Evolutionary conservation across 1,139 yeast species (phyloP).

Genomic region (Lodderomyces oxycetoniae): DNA sequence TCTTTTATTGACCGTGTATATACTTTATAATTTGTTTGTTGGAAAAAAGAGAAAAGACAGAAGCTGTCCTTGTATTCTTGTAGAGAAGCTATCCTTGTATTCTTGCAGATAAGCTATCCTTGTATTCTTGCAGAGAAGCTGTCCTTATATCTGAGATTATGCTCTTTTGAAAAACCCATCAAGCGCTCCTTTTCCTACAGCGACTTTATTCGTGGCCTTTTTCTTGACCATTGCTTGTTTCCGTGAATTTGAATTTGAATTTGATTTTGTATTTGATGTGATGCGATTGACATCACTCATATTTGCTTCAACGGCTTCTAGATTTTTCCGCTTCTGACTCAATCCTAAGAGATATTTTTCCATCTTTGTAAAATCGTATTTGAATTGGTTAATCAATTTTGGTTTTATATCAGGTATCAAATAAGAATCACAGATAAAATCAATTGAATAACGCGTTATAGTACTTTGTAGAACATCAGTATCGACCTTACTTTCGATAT

Average conservation of each 20-base stretch:
- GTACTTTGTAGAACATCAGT: background rate
- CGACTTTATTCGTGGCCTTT: conserved; percentile 33
- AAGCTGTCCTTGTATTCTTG: background rate
- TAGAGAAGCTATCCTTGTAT: background rate
- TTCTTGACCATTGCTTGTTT: conserved; percentile 8
- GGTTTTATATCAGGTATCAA: conserved; percentile 16
- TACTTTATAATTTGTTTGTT: too few species aligned
- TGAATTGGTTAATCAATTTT: conserved; percentile 12
- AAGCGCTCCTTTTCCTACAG: conserved; percentile 56
- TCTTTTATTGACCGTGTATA: too few species aligned
- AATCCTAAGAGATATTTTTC: conserved; percentile 27
- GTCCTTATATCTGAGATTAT: conserved; percentile 7
- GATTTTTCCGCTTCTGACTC: conserved; percentile 22
- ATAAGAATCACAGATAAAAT: conserved; percentile 29
- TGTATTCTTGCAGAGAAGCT: background rate
- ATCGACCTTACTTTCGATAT: background rate
- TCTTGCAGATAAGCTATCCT: background rate
- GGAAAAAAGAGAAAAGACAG: background rate
- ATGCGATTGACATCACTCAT: conserved; percentile 25
- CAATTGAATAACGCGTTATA: conserved; percentile 20
- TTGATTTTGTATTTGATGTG: conserved; percentile 15
- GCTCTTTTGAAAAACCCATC: conserved; percentile 55
- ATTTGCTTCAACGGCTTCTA: conserved; percentile 23
- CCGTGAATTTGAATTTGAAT: conserved; percentile 15
- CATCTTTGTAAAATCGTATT: conserved; percentile 28